Base-by-base conservation (phyloP, 495 filamentous ascomycete species). In the Zalerion maritima region DNA sequence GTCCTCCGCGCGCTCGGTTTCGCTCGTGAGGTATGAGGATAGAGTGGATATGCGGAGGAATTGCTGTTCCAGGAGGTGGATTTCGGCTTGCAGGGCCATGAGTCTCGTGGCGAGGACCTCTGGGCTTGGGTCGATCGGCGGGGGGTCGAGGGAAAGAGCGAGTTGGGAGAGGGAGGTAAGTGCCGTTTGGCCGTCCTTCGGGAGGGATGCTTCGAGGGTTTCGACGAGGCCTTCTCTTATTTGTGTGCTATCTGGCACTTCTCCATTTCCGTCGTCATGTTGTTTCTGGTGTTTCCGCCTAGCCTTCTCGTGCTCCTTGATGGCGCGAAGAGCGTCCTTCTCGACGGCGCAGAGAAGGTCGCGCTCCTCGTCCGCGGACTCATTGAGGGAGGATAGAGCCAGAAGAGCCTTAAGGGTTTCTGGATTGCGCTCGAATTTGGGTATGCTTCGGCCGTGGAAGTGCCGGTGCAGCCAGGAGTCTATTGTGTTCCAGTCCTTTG, bases 401-500 rank as follows among this genome's bases (percentile, higher is more conserved):
- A 91, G 64, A 3, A 94, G 59, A 3, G 70, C 74, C 29, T 71
- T 75, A 14, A 94, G 62, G 1, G 85, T 93, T 33, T 84, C 79
- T 25, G 73, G 64, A 45, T 87, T 93, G 41, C 81, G 74, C 53
- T 94, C 86, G 50, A 92, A 89, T 4, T 60, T 40, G 1, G 75
- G 77, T 1, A 72, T 53, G 7, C 42, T 20, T 5, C 48, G 34
- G 32, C 41, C 30, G 21, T 37, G 38, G 45, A 76, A 85, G 38
- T 80, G 75, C 26, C 64, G 59, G 16, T 52, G 46, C 2, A 94
- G 71, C 83, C 86, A 94, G 52, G 60, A 55, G 58, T 91, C 80
- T 42, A 92, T 63, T 43, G 78, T 82, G 31, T 74, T 69, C 86
- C 85, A 94, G 60, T 93, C 84, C 46, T 81, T 81, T 26, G 80